These are phyloP conservation scores for Venturia carpophila DNA, from an alignment of 2,329 filamentous ascomycete species.

Conservation along the genomic window DNA sequence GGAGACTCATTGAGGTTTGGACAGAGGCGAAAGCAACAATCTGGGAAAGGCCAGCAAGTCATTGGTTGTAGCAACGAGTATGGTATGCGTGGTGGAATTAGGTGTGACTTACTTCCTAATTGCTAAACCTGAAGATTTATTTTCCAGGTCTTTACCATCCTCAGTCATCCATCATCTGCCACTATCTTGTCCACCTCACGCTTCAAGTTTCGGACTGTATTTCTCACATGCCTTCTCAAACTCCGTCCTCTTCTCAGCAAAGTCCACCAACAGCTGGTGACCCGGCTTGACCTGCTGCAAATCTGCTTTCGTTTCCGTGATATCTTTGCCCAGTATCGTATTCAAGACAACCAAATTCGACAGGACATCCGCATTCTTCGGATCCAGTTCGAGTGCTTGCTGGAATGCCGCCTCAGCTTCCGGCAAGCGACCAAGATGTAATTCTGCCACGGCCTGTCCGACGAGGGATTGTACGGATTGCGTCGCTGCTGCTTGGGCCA, in stretches of 20 bases:
- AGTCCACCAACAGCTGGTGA: slow-evolving; percentile 64
- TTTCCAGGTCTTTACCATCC: not conserved
- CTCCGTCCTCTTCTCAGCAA: slow-evolving; percentile 75
- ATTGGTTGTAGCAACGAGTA: not conserved
- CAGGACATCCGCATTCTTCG: slow-evolving; percentile 63
- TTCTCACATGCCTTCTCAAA: slow-evolving; percentile 83
- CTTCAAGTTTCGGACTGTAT: slow-evolving; percentile 74
- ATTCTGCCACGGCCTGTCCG: slow-evolving; percentile 81
- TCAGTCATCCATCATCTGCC: not conserved
- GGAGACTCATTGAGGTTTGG: not conserved
- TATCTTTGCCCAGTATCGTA: slow-evolving; percentile 65
- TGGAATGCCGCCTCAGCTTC: slow-evolving; percentile 84
- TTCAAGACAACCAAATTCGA: slow-evolving; percentile 78
- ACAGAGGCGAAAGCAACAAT: not conserved
- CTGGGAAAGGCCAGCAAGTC: not conserved
- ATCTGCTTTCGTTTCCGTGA: slow-evolving; percentile 46
- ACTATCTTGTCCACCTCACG: slow-evolving; percentile 29
- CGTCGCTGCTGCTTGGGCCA: slow-evolving; percentile 78
- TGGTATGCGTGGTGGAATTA: not conserved
- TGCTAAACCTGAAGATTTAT: not conserved
- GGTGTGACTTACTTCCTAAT: not conserved
- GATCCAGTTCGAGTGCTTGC: slow-evolving; percentile 68
- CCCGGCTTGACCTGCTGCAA: slow-evolving; percentile 53
- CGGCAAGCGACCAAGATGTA: slow-evolving; percentile 80
- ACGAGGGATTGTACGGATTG: slow-evolving; percentile 69